These are phyloP conservation scores for Pythium apleroticum DNA, from an alignment of 352 stramenopile species.

Conservation along the genomic window DNA sequence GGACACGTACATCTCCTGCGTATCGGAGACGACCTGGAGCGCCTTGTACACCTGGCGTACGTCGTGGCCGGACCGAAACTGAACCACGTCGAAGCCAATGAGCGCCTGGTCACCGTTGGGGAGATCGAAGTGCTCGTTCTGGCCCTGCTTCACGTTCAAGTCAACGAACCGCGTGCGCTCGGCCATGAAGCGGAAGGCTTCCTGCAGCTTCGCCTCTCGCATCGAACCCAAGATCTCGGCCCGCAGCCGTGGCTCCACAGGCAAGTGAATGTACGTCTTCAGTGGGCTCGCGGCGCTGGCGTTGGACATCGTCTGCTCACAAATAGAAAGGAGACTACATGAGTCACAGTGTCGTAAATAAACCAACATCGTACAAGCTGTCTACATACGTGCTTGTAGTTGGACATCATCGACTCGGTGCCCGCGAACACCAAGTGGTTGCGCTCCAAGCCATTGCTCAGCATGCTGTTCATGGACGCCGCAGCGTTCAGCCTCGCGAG, in stretches of 20 bases:
- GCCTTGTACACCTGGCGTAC: conserved; percentile 22
- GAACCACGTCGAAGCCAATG: conserved; percentile 12
- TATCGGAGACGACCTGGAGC: conserved; percentile 11
- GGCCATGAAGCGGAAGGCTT: conserved; percentile 11
- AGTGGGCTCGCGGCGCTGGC: conserved; percentile 9
- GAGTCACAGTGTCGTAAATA: too few relatives aligned
- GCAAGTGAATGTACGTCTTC: conserved; percentile 17
- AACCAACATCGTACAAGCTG: too few relatives aligned
- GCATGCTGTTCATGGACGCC: not conserved
- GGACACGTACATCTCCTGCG: conserved; percentile 21
- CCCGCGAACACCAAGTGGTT: not conserved
- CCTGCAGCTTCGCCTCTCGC: conserved; percentile 1
- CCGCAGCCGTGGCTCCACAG: not conserved
- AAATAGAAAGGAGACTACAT: not conserved
- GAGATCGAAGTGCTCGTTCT: conserved; percentile 20
- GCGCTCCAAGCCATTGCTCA: not conserved
- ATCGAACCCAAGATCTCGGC: conserved; percentile 3
- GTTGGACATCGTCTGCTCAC: not conserved
- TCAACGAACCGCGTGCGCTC: conserved; percentile 19
- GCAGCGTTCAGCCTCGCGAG: not conserved
- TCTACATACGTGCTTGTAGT: not conserved
- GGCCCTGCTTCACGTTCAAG: conserved; percentile 13
- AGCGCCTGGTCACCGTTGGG: conserved; percentile 11
- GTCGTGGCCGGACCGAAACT: conserved; percentile 13
- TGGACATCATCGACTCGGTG: not conserved